Conservation (phyloP, 495 filamentous ascomycete genomes). For the Beverwykella pulmonaria region DNA sequence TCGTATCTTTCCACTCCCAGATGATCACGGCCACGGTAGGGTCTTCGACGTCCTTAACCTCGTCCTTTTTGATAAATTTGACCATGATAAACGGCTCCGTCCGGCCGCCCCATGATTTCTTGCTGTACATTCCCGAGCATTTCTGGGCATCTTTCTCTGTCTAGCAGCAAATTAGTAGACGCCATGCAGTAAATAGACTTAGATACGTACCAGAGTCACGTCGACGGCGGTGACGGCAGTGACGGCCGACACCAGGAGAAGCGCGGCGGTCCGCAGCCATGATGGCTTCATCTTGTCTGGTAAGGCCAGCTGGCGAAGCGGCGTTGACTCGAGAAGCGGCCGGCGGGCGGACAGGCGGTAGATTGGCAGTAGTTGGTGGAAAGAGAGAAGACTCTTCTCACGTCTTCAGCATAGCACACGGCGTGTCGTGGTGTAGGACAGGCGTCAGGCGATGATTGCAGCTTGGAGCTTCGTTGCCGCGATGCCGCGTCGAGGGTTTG, state of each 20-base stretch:
- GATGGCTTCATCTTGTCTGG: slow-evolving; percentile 29
- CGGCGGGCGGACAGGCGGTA: not conserved
- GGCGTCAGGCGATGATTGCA: not conserved
- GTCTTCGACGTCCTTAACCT: slow-evolving; percentile 55
- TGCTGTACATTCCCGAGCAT: slow-evolving; percentile 98
- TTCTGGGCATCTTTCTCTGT: slow-evolving; percentile 75
- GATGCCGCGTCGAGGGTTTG: not conserved
- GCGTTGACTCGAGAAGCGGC: not conserved
- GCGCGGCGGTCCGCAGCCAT: slow-evolving; percentile 27
- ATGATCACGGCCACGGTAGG: slow-evolving; percentile 82
- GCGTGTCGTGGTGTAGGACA: not conserved
- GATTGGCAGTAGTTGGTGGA: not conserved
- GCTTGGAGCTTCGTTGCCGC: not conserved
- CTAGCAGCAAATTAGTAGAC: slow-evolving; percentile 55
- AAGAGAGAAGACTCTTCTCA: not conserved
- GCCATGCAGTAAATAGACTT: not conserved
- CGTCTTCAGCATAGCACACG: not conserved
- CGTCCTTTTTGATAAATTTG: slow-evolving; percentile 68
- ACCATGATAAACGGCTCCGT: slow-evolving; percentile 86
- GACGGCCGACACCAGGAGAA: slow-evolving; percentile 34
- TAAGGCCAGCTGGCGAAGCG: slow-evolving; percentile 32
- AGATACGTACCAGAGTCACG: slow-evolving; percentile 33
- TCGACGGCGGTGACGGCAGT: slow-evolving; percentile 35
- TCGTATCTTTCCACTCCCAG: slow-evolving; percentile 89
- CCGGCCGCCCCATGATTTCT: slow-evolving; percentile 82